These are phyloP conservation scores for Hyparrhenia diplandra DNA, from an alignment of 176 grass and related monocot genomes.

Conservation along the genomic window DNA sequence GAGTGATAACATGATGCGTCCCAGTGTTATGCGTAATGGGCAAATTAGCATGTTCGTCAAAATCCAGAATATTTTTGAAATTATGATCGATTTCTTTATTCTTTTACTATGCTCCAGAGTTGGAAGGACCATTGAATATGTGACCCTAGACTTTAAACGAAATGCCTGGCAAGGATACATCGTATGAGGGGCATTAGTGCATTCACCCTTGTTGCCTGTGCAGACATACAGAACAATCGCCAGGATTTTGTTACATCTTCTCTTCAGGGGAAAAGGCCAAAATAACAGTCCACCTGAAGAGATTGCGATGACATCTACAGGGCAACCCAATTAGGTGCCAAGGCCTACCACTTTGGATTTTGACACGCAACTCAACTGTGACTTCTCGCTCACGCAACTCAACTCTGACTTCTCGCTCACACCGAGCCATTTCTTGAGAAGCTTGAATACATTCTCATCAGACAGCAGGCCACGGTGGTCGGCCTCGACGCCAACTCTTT, in stretches of 20 bases:
- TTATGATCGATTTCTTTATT: neutral
- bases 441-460: constrained; percentile 57
- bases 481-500: constrained; percentile 60
- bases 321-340: neutral
- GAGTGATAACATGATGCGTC: neutral
- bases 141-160: neutral
- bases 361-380: neutral
- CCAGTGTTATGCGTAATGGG: neutral
- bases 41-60: neutral
- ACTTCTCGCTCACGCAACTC: too few relatives aligned
- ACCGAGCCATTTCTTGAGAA: constrained; percentile 73
- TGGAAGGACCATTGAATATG: neutral
- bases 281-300: constrained; percentile 18
- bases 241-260: neutral
- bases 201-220: neutral
- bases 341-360: constrained; percentile 46
- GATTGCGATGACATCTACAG: neutral
- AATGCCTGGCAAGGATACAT: neutral
- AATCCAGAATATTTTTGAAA: neutral
- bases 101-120: neutral
- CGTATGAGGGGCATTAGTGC: neutral
- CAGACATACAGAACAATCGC: neutral
- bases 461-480: constrained; percentile 65
- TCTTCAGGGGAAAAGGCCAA: constrained; percentile 20
- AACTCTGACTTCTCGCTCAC: constrained; percentile 17